Conservation (phyloP, 192 early-diverging fungal genomes). For the Helicostylum pulchrum region DNA sequence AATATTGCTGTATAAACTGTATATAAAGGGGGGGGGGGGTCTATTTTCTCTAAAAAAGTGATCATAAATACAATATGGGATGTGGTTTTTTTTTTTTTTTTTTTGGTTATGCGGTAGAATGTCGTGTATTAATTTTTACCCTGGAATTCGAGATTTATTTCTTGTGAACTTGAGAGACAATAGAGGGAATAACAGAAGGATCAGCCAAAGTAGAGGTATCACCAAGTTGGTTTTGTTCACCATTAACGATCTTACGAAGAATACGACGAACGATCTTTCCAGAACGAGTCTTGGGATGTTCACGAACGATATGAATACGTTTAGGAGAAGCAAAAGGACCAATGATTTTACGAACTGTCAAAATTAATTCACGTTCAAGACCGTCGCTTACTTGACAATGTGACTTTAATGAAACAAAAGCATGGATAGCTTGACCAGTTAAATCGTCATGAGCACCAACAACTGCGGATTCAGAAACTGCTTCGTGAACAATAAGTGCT, state of each 20-base stretch:
- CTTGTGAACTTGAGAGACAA: conserved; percentile 16
- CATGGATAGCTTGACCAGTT: conserved; percentile 84
- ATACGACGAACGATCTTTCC: conserved; percentile 95
- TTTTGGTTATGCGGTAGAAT: too few relatives aligned
- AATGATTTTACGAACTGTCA: conserved; percentile 80
- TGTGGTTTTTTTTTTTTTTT: too few relatives aligned
- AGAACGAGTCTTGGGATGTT: conserved; percentile 91
- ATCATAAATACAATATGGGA: too few relatives aligned
- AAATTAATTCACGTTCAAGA: conserved; percentile 56
- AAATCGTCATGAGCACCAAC: conserved; percentile 83
- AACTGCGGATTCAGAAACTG: conserved; percentile 87
- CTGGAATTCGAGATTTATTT: neutral
- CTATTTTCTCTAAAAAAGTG: too few relatives aligned
- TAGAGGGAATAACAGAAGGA: conserved; percentile 35
- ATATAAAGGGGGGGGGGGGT: too few relatives aligned
- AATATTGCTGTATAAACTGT: too few relatives aligned
- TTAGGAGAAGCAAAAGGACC: conserved; percentile 93
- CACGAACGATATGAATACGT: conserved; percentile 75
- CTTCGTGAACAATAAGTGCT: conserved; percentile 74
- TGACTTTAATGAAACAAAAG: conserved; percentile 76
- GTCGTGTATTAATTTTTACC: too few relatives aligned
- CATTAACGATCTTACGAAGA: conserved; percentile 85
- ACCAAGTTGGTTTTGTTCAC: conserved; percentile 77
- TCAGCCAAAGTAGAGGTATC: conserved; percentile 87
- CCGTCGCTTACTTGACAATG: conserved; percentile 36